Percentiles rank a stretch among this genome's conserved stretches.
Evolutionary conservation across 2,329 filamentous ascomycete genomes (phyloP).

Genomic region (Stagonosporopsis rhizophila): DNA sequence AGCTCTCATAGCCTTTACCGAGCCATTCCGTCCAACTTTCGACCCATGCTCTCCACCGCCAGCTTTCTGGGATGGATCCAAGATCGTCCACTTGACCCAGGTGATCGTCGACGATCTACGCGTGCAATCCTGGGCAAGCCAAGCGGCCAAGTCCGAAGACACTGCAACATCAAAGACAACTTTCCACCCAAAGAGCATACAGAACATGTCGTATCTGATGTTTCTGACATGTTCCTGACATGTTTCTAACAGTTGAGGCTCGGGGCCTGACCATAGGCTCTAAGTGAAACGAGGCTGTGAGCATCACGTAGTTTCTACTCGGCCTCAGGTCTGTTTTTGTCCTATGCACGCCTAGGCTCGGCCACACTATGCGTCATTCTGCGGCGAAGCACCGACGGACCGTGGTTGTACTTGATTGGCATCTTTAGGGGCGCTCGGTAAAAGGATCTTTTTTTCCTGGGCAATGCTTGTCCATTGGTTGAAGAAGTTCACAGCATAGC

Average conservation of each 20-base stretch:
- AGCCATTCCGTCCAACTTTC: neutral
- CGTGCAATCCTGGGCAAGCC: constrained; percentile 16
- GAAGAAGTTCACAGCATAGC: neutral
- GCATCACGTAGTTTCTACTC: constrained; percentile 11
- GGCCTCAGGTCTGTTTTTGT: constrained; percentile 19
- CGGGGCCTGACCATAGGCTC: neutral
- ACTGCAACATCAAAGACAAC: constrained; percentile 3
- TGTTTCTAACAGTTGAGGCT: neutral
- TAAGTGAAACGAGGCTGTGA: constrained; percentile 3
- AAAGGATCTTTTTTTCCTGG: neutral
- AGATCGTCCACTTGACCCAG: constrained; percentile 2
- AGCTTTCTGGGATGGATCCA: neutral
- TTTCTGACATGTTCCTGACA: constrained; percentile 19
- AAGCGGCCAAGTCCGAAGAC: constrained; percentile 14
- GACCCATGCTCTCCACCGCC: constrained; percentile 10
- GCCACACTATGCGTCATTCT: constrained; percentile 11
- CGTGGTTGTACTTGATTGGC: constrained; percentile 1
- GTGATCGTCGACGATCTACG: constrained; percentile 18
- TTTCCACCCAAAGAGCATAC: neutral
- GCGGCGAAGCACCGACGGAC: constrained; percentile 13
- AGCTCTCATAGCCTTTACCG: neutral
- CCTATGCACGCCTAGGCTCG: constrained; percentile 17
- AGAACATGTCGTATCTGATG: constrained; percentile 4
- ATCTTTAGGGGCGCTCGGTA: neutral
- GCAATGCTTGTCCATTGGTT: constrained; percentile 1